phyloP scores from a whole-genome alignment of 192 early-diverging fungal genomes.

The Coemansia sp. region DNA sequence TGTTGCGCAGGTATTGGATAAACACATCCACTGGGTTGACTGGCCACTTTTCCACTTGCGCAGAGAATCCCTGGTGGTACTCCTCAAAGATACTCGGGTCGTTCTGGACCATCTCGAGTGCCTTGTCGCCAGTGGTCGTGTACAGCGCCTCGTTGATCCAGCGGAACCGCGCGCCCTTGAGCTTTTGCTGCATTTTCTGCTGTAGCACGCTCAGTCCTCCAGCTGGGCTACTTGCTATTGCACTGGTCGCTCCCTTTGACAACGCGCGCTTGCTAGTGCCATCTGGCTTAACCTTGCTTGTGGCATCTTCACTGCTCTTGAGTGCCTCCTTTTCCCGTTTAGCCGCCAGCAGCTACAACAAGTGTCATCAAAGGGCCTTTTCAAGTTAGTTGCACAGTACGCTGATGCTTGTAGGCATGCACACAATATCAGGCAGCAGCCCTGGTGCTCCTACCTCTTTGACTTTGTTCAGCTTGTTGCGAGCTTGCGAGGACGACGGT shows the following conservation, averaged over 20 bases:
- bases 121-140: slow-evolving; percentile 76
- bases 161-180: slow-evolving; percentile 77
- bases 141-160: slow-evolving; percentile 98
- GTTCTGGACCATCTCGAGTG: slow-evolving; percentile 75
- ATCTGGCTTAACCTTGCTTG: background rate
- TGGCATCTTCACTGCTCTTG: background rate
- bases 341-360: slow-evolving; percentile 12
- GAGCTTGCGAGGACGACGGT: slow-evolving; percentile 9
- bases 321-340: slow-evolving; percentile 10
- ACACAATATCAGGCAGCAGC: background rate
- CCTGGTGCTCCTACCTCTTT: slow-evolving; percentile 20
- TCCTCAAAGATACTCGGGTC: slow-evolving; percentile 91
- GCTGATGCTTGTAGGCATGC: background rate
- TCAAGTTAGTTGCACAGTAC: background rate
- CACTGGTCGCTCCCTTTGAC: background rate
- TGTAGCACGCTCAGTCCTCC: slow-evolving; percentile 42
- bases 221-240: background rate
- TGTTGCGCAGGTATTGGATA: slow-evolving; percentile 63
- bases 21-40: slow-evolving; percentile 90
- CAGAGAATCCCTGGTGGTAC: slow-evolving; percentile 94
- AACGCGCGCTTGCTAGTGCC: background rate
- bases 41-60: slow-evolving; percentile 92
- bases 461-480: slow-evolving; percentile 34
- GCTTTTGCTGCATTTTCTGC: slow-evolving; percentile 69
- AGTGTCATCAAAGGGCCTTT: background rate